phyloP scores from a whole-genome alignment of 768 basidiomycete species.

The Nidularia pulvinata region DNA sequence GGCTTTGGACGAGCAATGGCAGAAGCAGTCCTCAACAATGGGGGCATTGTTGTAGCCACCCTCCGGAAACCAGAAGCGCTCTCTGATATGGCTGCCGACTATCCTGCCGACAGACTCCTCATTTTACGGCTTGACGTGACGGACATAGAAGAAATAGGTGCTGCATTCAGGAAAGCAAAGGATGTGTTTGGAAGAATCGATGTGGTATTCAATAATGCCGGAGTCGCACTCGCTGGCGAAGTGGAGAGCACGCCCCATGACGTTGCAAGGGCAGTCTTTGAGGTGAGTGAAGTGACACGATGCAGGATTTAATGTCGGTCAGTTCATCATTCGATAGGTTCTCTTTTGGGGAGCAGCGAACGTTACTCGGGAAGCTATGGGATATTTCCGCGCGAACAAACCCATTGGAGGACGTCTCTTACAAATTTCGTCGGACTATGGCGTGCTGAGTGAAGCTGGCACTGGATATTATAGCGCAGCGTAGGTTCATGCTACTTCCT shows the following conservation, averaged over 20 bases:
- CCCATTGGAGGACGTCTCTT: constrained; percentile 36
- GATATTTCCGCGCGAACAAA: constrained; percentile 33
- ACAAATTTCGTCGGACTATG: constrained; percentile 29
- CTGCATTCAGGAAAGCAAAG: constrained; percentile 25
- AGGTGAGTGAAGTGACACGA: constrained; percentile 15
- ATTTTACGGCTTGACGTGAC: constrained; percentile 33
- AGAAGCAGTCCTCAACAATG: constrained; percentile 28
- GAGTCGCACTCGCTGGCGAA: constrained; percentile 25
- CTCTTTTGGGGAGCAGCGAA: constrained; percentile 33
- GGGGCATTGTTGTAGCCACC: constrained; percentile 38
- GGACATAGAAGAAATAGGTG: constrained; percentile 19
- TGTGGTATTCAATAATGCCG: constrained; percentile 42
- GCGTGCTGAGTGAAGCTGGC: constrained; percentile 21
- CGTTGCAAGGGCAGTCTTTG: constrained; percentile 33
- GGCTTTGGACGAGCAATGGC: constrained; percentile 37
- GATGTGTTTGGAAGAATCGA: constrained; percentile 34
- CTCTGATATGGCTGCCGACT: constrained; percentile 19
- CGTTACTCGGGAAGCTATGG: constrained; percentile 26
- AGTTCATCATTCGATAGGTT: neutral
- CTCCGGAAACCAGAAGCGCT: constrained; percentile 29
- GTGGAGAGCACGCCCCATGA: constrained; percentile 33
- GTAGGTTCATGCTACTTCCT: constrained; percentile 4
- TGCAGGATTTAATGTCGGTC: constrained; percentile 5
- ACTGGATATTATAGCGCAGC: constrained; percentile 21
- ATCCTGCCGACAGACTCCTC: constrained; percentile 26